These are phyloP conservation scores for Plasmodium billcollinsi DNA, from an alignment of 169 alveolate genomes.

Conservation along the genomic window DNA sequence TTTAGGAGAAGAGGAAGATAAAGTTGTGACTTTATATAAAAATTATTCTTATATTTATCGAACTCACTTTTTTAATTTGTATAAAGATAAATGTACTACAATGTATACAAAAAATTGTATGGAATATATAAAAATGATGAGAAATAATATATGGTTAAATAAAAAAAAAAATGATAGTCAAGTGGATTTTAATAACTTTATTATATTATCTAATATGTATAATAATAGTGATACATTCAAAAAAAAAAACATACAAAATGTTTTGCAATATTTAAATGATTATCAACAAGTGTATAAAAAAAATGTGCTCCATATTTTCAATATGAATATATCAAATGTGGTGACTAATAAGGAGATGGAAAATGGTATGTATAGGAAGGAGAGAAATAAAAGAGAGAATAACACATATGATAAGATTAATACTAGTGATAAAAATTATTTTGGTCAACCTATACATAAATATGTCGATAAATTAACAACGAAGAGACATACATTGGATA, in stretches of 20 bases:
- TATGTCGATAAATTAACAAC: no score
- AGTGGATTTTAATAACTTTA: slow-evolving; percentile 71
- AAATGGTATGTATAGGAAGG: not conserved
- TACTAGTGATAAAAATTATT: not conserved
- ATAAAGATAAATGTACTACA: slow-evolving; percentile 65
- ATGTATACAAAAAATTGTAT: slow-evolving; percentile 40
- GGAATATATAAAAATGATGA: slow-evolving; percentile 48
- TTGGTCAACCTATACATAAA: not conserved
- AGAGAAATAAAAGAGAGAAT: not conserved
- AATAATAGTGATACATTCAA: slow-evolving; percentile 47
- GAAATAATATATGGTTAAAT: not conserved
- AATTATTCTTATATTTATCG: slow-evolving; percentile 57
- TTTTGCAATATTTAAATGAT: slow-evolving; percentile 25
- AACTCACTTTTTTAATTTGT: slow-evolving; percentile 55
- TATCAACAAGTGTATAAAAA: slow-evolving; percentile 15
- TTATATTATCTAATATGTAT: slow-evolving; percentile 59
- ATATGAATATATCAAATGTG: not conserved
- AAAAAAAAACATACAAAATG: slow-evolving; percentile 30
- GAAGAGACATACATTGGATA: not conserved
- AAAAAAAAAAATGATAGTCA: slow-evolving; percentile 29
- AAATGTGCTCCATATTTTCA: not conserved
- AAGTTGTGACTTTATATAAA: slow-evolving; percentile 31
- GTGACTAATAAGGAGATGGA: not conserved
- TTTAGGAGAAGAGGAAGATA: slow-evolving; percentile 40
- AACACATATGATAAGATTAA: not conserved